Evolutionary conservation across 371 early-diverging fungal genomes (phyloP), one percentile per base, ranked within the genome.

Genomic region (Chytridium lagenaria): DNA sequence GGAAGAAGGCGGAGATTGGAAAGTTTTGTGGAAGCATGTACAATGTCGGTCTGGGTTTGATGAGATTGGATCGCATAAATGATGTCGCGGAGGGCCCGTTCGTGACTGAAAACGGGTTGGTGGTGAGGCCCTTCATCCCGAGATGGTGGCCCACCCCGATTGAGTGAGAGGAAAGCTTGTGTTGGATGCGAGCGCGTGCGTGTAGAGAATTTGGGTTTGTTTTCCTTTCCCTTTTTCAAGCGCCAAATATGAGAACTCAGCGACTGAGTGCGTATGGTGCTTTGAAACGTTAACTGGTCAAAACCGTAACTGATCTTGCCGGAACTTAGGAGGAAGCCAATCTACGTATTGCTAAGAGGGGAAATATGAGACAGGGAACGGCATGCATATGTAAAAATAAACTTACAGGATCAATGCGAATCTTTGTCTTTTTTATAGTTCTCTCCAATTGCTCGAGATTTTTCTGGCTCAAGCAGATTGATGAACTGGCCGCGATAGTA

Each of bases 401-500:
- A 76, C 90, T 91, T 49, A 83, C 82, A 19, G 96, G 88, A 39
- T 95, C 94, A 66, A 99, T 94, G 50, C 79, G 81, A 1, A 92
- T 89, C 80, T 92, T 91, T 72, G 87, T 84, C 76, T 90, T 88
- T 44, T 84, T 84, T 70, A 89, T 81, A 50, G 68, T 78, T 75
- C 85, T 85, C 67, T 95, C 90, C 74, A 91, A 89, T 23, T 92
- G 85, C 78, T 93, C 92, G 33, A 97, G 80, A n/a, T 93, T 90
- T 65, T 93, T 91, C 64, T 99, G 94, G 75, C 91, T 91, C 59
- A 99, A 73, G 71, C 92, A 93, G 63, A 99, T 92, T n/a, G 55
- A 96, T 91, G 80, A 93, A 94, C 78, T 94, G 93, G 34, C 97
- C 97, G 68, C 94, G 91, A 77, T 96, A 95, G 76, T 97, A 97